Percentiles rank a stretch among this genome's conserved stretches.
Evolutionary conservation across 228 moss, liverwort and hornwort genomes (phyloP).

Genomic region (Sphagnum magellanicum): DNA sequence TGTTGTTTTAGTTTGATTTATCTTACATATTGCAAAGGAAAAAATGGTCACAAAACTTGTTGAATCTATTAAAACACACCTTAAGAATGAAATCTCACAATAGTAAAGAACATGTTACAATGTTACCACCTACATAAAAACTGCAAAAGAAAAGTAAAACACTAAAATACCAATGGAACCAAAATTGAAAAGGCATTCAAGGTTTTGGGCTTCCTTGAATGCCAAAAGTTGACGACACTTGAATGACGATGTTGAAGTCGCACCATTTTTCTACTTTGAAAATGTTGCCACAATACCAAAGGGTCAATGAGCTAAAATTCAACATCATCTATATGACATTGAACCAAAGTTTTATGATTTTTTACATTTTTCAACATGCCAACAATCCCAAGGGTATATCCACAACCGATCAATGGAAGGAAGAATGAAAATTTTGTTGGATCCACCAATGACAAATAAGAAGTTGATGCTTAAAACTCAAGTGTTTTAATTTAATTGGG

Average conservation of each 20-base stretch:
- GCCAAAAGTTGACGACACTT: constrained; percentile 12
- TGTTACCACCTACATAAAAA: background rate
- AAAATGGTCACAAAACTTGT: no score
- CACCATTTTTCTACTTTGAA: constrained; percentile 46
- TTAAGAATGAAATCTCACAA: no score
- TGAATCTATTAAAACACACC: no score
- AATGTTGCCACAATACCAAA: constrained; percentile 33
- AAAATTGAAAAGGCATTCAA: background rate
- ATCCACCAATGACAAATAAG: constrained; percentile 34
- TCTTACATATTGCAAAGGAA: no score
- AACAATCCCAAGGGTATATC: constrained; percentile 33
- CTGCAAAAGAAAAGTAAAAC: background rate
- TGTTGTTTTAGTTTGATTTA: no score
- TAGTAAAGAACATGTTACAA: no score
- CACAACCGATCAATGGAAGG: constrained; percentile 50
- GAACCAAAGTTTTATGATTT: constrained; percentile 37
- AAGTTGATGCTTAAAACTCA: constrained; percentile 21
- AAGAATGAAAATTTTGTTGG: constrained; percentile 15
- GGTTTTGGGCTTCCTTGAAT: constrained; percentile 37
- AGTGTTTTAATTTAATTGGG: constrained; percentile 29
- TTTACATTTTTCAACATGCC: constrained; percentile 30
- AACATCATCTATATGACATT: constrained; percentile 28
- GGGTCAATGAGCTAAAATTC: constrained; percentile 29
- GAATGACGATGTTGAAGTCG: constrained; percentile 5
- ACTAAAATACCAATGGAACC: background rate